Evolutionary conservation across 2,329 filamentous ascomycete genomes (phyloP).

Genomic region (Metarhizium anisopliae): DNA sequence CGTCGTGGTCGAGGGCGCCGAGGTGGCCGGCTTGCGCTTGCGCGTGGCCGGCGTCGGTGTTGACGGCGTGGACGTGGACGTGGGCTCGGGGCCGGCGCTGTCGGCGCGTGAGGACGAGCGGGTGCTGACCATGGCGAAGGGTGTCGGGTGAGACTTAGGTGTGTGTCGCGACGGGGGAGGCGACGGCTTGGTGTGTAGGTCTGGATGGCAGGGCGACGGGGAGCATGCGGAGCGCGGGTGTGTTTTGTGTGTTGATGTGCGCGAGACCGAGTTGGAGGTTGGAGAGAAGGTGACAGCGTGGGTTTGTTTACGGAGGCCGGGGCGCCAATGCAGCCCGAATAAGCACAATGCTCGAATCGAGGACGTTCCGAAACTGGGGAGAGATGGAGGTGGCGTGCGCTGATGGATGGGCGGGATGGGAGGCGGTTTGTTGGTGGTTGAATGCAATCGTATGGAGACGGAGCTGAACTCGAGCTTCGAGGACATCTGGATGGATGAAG

Average conservation of each 20-base stretch:
- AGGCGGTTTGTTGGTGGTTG: neutral
- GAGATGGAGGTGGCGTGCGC: neutral
- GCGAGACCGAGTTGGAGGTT: neutral
- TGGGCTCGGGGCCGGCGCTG: slow-evolving; percentile 15
- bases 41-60: slow-evolving; percentile 5
- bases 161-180: neutral
- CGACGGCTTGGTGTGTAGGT: neutral
- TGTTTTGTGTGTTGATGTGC: neutral
- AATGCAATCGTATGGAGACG: neutral
- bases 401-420: neutral
- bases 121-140: slow-evolving; percentile 26
- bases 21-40: slow-evolving; percentile 8
- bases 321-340: too few relatives aligned
- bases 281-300: neutral
- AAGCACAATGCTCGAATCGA: too few relatives aligned
- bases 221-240: neutral
- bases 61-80: slow-evolving; percentile 4
- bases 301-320: neutral
- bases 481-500: too few relatives aligned
- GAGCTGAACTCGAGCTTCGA: neutral
- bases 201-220: neutral
- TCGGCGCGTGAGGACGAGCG: slow-evolving; percentile 24
- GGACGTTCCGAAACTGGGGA: neutral
- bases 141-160: neutral
- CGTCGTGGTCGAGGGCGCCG: slow-evolving; percentile 4